A percentile compares a stretch with the other conserved stretches of the same genome.
phyloP scores from a whole-genome alignment of 441 rosid genomes.

The Pelargonium cotyledonis region DNA sequence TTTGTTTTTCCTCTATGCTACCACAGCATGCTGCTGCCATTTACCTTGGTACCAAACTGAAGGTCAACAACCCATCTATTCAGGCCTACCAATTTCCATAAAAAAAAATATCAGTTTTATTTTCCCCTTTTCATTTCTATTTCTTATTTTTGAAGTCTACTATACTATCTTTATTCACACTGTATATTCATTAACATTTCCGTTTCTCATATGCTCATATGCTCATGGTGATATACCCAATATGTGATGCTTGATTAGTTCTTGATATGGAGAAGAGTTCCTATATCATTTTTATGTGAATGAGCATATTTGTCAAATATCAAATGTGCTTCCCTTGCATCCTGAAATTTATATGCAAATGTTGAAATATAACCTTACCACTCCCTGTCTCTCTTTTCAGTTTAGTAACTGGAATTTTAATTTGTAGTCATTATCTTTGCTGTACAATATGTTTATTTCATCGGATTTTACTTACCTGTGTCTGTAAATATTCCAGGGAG shows the following conservation, averaged over 20 bases:
- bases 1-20: neutral
- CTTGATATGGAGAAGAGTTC: neutral
- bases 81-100: neutral
- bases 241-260: neutral
- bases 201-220: neutral
- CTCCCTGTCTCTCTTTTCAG: neutral
- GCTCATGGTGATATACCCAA: neutral
- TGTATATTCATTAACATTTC: neutral
- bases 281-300: neutral
- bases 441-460: neutral
- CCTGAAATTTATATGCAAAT: neutral
- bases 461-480: constrained; percentile 15
- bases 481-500: constrained; percentile 37
- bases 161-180: neutral
- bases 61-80: neutral
- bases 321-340: neutral
- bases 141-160: neutral
- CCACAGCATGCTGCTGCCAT: neutral
- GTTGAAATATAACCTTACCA: neutral
- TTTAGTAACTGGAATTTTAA: neutral
- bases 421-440: neutral
- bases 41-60: neutral
- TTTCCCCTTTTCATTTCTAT: neutral
- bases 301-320: neutral
- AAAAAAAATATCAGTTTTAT: neutral